Conservation (phyloP, 352 stramenopile genomes). For the Elongisporangium prolatum region DNA sequence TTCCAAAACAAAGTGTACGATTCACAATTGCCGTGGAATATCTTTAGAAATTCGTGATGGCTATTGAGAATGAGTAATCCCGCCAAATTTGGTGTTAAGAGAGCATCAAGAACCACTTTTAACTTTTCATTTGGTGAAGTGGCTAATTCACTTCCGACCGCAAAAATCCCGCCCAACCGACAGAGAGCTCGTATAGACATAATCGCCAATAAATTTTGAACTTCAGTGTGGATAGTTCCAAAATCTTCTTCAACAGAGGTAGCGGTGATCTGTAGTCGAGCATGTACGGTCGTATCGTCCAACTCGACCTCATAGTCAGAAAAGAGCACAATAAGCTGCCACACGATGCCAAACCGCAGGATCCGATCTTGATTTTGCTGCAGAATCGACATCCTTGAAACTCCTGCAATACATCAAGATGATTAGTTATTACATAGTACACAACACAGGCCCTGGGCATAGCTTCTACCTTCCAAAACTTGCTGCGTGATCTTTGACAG, state of each 20-base stretch:
- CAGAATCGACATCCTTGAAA: slow-evolving; percentile 55
- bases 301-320: slow-evolving; percentile 61
- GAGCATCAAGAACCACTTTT: slow-evolving; percentile 35
- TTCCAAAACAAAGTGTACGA: slow-evolving; percentile 86
- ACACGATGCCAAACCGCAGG: slow-evolving; percentile 46
- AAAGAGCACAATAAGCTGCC: slow-evolving; percentile 66
- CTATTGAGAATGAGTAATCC: slow-evolving; percentile 51
- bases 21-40: slow-evolving; percentile 73
- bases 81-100: slow-evolving; percentile 77
- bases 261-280: slow-evolving; percentile 30
- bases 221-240: slow-evolving; percentile 33
- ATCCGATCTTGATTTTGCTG: slow-evolving; percentile 57
- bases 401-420: slow-evolving; percentile 21
- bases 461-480: slow-evolving; percentile 56
- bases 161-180: slow-evolving; percentile 61
- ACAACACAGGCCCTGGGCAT: background rate
- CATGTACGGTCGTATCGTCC: slow-evolving; percentile 42
- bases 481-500: slow-evolving; percentile 69
- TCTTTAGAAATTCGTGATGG: slow-evolving; percentile 80
- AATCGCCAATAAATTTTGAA: slow-evolving; percentile 71
- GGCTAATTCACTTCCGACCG: slow-evolving; percentile 37
- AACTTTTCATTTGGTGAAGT: slow-evolving; percentile 39
- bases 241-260: slow-evolving; percentile 36
- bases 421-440: background rate
- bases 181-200: slow-evolving; percentile 66